Conservation (phyloP, 352 stramenopile species). For the Phytophthora megakarya region DNA sequence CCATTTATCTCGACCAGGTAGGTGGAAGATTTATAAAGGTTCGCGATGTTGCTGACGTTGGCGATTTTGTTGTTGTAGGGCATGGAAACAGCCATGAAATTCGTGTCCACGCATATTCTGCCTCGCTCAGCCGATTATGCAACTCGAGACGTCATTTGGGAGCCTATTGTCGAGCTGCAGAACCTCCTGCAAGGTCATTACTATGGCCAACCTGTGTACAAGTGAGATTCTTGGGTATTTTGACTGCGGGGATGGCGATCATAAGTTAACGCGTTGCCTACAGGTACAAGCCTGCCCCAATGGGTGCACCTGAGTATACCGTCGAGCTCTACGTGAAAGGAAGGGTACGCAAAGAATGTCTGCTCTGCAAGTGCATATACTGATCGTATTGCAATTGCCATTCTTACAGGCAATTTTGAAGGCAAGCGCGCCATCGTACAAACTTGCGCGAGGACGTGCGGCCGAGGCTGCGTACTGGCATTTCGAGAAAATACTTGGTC, state of each 20-base stretch:
- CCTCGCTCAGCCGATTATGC: slow-evolving; percentile 60
- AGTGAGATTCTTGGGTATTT: slow-evolving; percentile 37
- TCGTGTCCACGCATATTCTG: slow-evolving; percentile 68
- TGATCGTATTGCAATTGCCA: slow-evolving; percentile 5
- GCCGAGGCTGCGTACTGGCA: slow-evolving; percentile 59
- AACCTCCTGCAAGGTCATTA: slow-evolving; percentile 68
- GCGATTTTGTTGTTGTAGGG: slow-evolving; percentile 38
- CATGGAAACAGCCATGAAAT: slow-evolving; percentile 64
- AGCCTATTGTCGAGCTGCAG: slow-evolving; percentile 71
- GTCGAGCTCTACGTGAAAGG: slow-evolving; percentile 71
- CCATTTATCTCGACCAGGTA: slow-evolving; percentile 76
- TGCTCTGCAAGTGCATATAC: neutral
- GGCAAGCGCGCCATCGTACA: slow-evolving; percentile 57
- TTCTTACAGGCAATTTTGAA: slow-evolving; percentile 50
- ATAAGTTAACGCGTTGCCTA: neutral
- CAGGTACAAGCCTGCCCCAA: slow-evolving; percentile 60
- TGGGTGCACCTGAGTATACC: slow-evolving; percentile 48
- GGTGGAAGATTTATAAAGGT: neutral
- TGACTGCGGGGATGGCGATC: neutral
- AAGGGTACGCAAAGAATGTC: slow-evolving; percentile 42
- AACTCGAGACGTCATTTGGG: slow-evolving; percentile 55
- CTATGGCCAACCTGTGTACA: slow-evolving; percentile 69
- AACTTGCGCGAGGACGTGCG: slow-evolving; percentile 56
- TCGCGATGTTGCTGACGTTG: neutral
- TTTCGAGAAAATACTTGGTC: slow-evolving; percentile 40